A percentile compares a stretch with the other conserved stretches of the same genome.
These are phyloP conservation scores for Ottelia alismoides DNA, from an alignment of 106 monocot genomes.

Conservation along the genomic window DNA sequence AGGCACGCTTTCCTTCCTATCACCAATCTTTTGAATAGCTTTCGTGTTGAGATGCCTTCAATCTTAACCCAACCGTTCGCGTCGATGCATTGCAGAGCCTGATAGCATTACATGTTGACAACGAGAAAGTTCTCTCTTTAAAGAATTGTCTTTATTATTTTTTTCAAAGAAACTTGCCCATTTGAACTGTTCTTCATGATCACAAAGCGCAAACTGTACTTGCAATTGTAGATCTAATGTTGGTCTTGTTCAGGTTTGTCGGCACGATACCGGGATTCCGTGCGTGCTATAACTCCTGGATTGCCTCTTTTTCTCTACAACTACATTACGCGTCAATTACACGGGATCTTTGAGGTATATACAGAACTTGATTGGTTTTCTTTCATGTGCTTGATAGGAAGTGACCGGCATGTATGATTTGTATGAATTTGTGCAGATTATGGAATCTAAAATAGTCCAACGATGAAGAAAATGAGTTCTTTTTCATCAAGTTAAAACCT, in stretches of 20 bases:
- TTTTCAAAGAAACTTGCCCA: background rate
- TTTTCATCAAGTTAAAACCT: conserved; percentile 41
- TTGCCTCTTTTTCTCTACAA: conserved; percentile 87
- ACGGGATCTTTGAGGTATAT: conserved; percentile 79
- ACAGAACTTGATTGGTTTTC: background rate
- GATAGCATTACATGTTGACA: background rate
- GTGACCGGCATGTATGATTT: too few relatives aligned
- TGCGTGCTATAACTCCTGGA: too few relatives aligned
- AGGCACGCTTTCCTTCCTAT: conserved; percentile 20
- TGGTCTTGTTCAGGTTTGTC: conserved; percentile 55
- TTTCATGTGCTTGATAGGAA: too few relatives aligned
- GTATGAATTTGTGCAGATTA: background rate
- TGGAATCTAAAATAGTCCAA: background rate
- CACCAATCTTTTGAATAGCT: too few relatives aligned
- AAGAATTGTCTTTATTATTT: background rate
- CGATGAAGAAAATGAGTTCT: background rate
- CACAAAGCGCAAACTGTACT: too few relatives aligned
- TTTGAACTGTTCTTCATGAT: background rate
- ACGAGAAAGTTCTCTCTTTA: too few relatives aligned
- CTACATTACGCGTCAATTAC: conserved; percentile 82
- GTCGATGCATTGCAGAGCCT: too few relatives aligned
- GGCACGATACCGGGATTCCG: conserved; percentile 75
- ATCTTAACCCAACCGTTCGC: too few relatives aligned
- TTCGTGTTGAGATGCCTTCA: conserved; percentile 21
- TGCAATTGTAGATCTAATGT: background rate